phyloP scores from a whole-genome alignment of 805 yeast species.

The Candida gorgasii region DNA sequence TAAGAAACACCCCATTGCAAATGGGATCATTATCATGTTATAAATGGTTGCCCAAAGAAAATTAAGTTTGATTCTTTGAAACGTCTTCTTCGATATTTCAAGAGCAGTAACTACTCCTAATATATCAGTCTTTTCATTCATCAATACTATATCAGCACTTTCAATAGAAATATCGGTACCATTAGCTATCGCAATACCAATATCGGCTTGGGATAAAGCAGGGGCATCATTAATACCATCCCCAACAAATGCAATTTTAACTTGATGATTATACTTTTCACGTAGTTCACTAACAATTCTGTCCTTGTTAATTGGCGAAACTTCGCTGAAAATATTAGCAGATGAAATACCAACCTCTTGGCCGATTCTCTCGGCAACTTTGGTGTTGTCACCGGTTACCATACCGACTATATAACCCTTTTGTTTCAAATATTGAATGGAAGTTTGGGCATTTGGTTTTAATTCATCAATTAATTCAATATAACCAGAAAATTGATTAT shows the following conservation, averaged over 20 bases:
- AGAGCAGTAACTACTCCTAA: constrained; percentile 59
- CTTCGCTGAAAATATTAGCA: constrained; percentile 68
- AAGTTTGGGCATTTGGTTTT: constrained; percentile 62
- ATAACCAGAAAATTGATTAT: constrained; percentile 61
- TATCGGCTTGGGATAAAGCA: constrained; percentile 82
- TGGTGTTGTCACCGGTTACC: constrained; percentile 83
- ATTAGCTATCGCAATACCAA: constrained; percentile 88
- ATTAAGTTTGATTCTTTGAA: constrained; percentile 73
- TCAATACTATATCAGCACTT: constrained; percentile 88
- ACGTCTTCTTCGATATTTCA: constrained; percentile 69
- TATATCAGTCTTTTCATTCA: constrained; percentile 38
- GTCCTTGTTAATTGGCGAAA: constrained; percentile 77
- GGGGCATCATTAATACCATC: constrained; percentile 99
- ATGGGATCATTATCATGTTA: constrained; percentile 82
- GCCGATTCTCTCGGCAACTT: constrained; percentile 67
- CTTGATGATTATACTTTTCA: constrained; percentile 30
- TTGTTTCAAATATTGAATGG: constrained; percentile 53
- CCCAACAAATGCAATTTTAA: constrained; percentile 81
- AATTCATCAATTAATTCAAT: constrained; percentile 68
- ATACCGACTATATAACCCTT: constrained; percentile 69
- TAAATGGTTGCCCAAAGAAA: constrained; percentile 86
- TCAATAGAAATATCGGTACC: constrained; percentile 97
- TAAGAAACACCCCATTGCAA: constrained; percentile 87
- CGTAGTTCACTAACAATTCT: constrained; percentile 62
- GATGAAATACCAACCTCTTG: constrained; percentile 62